Evolutionary conservation across 2,329 filamentous ascomycete species (phyloP).

Genomic region (Arachnomyces sp.): DNA sequence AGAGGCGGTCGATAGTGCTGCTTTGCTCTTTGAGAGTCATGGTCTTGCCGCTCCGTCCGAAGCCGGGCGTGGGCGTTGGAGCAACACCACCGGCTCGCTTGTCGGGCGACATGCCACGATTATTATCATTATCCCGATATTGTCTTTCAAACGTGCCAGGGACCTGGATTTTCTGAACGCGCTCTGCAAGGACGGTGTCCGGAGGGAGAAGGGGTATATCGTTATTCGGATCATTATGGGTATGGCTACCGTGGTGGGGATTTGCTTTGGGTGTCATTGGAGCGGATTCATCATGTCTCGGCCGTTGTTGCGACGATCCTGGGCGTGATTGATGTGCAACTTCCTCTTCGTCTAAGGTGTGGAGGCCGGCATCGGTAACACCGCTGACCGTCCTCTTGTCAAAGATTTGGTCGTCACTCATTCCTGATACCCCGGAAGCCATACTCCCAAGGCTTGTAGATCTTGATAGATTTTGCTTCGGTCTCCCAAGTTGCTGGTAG

Average conservation of each 20-base stretch:
- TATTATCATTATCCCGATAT: conserved; percentile 61
- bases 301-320: conserved; percentile 31
- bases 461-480: conserved; percentile 51
- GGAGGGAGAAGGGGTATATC: conserved; percentile 57
- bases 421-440: conserved; percentile 60
- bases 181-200: conserved; percentile 79
- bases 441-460: conserved; percentile 85
- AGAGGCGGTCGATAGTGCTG: conserved; percentile 89
- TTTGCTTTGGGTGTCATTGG: conserved; percentile 65
- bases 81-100: conserved; percentile 40
- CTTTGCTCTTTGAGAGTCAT: conserved; percentile 95
- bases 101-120: conserved; percentile 53
- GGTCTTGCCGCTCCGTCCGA: conserved; percentile 54
- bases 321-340: conserved; percentile 25
- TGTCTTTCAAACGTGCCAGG: conserved; percentile 81
- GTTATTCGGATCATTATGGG: conserved; percentile 1
- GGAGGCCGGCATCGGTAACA: conserved; percentile 41
- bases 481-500: conserved; percentile 25
- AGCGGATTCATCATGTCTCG: conserved; percentile 34
- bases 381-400: conserved; percentile 35
- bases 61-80: conserved; percentile 37
- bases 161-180: conserved; percentile 82
- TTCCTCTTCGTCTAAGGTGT: conserved; percentile 54
- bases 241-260: conserved; percentile 24
- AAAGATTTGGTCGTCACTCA: conserved; percentile 41